Evolutionary conservation across 176 grass and related monocot genomes (phyloP).

Genomic region (Triticum timopheevii): DNA sequence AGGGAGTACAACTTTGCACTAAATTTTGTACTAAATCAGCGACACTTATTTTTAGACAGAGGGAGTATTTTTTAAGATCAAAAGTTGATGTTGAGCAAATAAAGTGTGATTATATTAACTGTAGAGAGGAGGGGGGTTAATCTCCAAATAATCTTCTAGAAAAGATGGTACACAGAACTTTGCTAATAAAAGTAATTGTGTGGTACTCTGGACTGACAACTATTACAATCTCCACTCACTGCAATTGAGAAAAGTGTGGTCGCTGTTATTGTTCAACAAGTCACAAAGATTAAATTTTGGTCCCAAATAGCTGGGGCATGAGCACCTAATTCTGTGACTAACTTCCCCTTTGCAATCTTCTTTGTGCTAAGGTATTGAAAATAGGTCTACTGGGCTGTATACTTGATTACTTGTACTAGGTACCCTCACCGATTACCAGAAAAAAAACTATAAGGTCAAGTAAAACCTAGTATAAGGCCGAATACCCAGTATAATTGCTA

Average conservation of each 20-base stretch:
- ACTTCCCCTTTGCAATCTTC: not conserved
- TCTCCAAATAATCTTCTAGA: not conserved
- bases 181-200: not conserved
- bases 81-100: not conserved
- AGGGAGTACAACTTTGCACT: too few species aligned
- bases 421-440: not conserved
- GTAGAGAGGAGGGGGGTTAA: not conserved
- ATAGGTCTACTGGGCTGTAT: not conserved
- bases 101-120: not conserved
- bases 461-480: not conserved
- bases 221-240: not conserved
- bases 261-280: not conserved
- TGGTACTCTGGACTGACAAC: not conserved
- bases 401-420: not conserved
- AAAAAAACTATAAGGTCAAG: too few species aligned
- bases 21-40: too few species aligned
- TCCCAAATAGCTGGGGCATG: not conserved
- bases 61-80: not conserved
- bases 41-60: too few species aligned
- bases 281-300: slow-evolving; percentile 1
- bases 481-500: not conserved
- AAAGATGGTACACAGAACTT: not conserved
- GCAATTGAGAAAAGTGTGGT: not conserved
- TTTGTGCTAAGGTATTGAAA: too few species aligned
- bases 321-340: not conserved